Conservation (phyloP, 306 rosid species). For the Sophora flavescens region DNA sequence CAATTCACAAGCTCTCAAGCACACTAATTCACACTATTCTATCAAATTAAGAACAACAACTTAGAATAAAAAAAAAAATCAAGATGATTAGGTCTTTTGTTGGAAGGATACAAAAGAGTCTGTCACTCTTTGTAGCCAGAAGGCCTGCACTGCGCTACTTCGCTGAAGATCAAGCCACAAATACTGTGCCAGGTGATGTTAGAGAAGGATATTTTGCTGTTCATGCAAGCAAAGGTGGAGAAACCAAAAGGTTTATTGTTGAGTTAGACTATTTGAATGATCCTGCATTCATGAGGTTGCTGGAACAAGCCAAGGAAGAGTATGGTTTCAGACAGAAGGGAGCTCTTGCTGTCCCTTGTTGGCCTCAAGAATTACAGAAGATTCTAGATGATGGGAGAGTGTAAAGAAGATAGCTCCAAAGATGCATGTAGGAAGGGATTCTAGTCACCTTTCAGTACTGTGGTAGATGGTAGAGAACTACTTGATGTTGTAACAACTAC, state of each 20-base stretch:
- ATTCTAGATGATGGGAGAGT: conserved; percentile 50
- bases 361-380: conserved; percentile 55
- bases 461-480: too few species aligned
- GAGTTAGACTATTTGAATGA: conserved; percentile 54
- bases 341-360: conserved; percentile 63
- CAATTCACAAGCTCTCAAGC: not conserved
- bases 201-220: conserved; percentile 63
- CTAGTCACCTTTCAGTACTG: too few species aligned
- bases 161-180: conserved; percentile 36
- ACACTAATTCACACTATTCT: not conserved
- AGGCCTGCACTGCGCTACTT: conserved; percentile 39
- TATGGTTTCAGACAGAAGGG: conserved; percentile 67
- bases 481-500: too few species aligned
- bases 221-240: conserved; percentile 58
- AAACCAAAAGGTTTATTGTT: conserved; percentile 57
- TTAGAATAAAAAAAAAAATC: not conserved
- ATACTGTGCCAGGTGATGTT: conserved; percentile 50
- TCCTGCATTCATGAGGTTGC: conserved; percentile 60
- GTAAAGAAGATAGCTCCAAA: conserved; percentile 18
- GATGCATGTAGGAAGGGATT: not conserved
- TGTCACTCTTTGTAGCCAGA: conserved; percentile 46
- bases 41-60: conserved; percentile 20
- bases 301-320: conserved; percentile 63
- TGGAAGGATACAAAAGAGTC: conserved; percentile 55
- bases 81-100: conserved; percentile 49